phyloP scores from a whole-genome alignment of 176 grass and related monocot genomes.

The Guadua angustifolia region DNA sequence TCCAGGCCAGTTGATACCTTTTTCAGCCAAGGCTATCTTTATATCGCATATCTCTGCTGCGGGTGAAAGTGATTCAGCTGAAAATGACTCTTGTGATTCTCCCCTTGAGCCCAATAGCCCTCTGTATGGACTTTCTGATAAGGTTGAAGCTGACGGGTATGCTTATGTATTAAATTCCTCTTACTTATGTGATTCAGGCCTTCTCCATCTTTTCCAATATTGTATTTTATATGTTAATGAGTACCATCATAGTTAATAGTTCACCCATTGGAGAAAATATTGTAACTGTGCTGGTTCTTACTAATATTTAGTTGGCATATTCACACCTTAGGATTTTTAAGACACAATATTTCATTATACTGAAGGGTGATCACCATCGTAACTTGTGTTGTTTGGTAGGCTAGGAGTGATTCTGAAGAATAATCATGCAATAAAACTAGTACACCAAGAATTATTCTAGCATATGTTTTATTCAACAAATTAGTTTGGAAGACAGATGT shows the following conservation, averaged over 20 bases:
- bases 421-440: constrained; percentile 13
- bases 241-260: constrained; percentile 17
- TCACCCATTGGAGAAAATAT: constrained; percentile 3
- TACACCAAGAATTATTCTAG: constrained; percentile 9
- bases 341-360: constrained; percentile 5
- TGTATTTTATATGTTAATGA: not conserved
- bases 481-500: not conserved
- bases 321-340: constrained; percentile 1
- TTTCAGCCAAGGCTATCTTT: constrained; percentile 95
- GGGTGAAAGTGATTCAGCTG: constrained; percentile 96
- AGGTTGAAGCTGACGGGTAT: constrained; percentile 94
- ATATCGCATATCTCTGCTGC: constrained; percentile 90
- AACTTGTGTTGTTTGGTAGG: constrained; percentile 7
- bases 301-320: constrained; percentile 17
- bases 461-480: constrained; percentile 6
- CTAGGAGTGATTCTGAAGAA: constrained; percentile 14
- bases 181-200: constrained; percentile 39
- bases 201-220: constrained; percentile 2
- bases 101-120: constrained; percentile 99
- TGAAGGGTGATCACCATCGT: constrained; percentile 3
- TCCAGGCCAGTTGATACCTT: constrained; percentile 95
- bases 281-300: constrained; percentile 9
- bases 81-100: constrained; percentile 98
- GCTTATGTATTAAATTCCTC: constrained; percentile 50
- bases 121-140: constrained; percentile 79